phyloP scores from a whole-genome alignment of 495 filamentous ascomycete species.

The Penicillium coffeae region DNA sequence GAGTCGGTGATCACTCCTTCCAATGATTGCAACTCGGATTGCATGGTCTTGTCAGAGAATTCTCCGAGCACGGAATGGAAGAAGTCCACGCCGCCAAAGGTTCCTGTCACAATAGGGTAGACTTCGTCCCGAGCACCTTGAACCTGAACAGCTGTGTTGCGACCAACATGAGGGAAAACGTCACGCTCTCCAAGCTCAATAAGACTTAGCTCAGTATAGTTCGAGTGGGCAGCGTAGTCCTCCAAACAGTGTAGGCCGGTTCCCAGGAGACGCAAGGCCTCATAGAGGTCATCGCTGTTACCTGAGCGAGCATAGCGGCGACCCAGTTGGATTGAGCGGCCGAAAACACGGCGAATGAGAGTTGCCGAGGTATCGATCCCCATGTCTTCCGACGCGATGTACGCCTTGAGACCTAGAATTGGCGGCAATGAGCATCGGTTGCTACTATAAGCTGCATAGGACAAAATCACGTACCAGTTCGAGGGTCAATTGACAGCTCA shows the following conservation, averaged over 20 bases:
- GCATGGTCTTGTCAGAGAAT: conserved; percentile 80
- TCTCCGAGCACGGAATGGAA: conserved; percentile 87
- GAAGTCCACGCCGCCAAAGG: conserved; percentile 86
- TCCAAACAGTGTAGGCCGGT: conserved; percentile 90
- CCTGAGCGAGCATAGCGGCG: conserved; percentile 59
- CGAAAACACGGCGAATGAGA: conserved; percentile 68
- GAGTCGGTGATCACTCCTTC: conserved; percentile 68
- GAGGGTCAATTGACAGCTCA: conserved; percentile 71
- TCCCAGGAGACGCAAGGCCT: conserved; percentile 78
- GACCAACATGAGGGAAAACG: conserved; percentile 82
- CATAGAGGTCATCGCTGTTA: conserved; percentile 72
- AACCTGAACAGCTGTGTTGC: conserved; percentile 60
- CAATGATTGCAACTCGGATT: conserved; percentile 79
- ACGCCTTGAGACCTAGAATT: conserved; percentile 73
- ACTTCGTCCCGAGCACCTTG: conserved; percentile 59
- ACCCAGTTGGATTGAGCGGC: conserved; percentile 67
- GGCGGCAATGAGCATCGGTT: not conserved
- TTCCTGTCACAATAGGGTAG: conserved; percentile 81
- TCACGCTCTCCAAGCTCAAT: conserved; percentile 76
- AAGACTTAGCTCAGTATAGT: conserved; percentile 80
- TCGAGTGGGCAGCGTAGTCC: conserved; percentile 88
- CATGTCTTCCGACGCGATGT: conserved; percentile 77
- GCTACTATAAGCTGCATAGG: not conserved
- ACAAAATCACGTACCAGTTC: conserved; percentile 43
- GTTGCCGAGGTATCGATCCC: conserved; percentile 72